Percentiles rank a stretch among this genome's conserved stretches.
phyloP scores from a whole-genome alignment of 2,329 filamentous ascomycete genomes.

The Aureobasidium sp. region DNA sequence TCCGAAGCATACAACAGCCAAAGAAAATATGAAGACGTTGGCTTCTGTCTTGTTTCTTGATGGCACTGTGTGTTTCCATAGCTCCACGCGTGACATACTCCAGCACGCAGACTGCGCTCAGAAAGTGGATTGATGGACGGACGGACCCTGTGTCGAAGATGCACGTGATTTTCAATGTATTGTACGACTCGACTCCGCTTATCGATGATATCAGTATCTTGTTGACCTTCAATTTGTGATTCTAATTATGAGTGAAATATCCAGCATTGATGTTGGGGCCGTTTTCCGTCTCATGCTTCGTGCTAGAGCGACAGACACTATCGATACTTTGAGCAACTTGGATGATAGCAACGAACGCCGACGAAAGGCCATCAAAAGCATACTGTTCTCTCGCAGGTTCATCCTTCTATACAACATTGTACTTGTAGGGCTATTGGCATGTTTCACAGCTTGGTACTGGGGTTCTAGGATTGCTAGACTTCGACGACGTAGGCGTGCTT shows the following conservation, averaged over 20 bases:
- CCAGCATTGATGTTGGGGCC: background rate
- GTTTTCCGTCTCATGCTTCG: background rate
- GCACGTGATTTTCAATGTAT: background rate
- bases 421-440: conserved; percentile 30
- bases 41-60: too few species aligned
- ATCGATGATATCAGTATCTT: background rate
- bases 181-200: background rate
- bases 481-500: conserved; percentile 16
- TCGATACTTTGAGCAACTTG: background rate
- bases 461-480: conserved; percentile 24
- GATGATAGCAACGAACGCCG: conserved; percentile 8
- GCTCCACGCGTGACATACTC: too few species aligned
- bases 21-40: too few species aligned
- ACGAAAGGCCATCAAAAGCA: conserved; percentile 28
- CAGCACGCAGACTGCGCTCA: too few species aligned
- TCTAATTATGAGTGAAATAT: background rate
- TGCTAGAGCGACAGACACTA: background rate
- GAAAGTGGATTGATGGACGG: background rate
- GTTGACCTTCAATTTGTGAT: background rate
- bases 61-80: too few species aligned
- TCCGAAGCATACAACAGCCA: too few species aligned
- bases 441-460: conserved; percentile 35
- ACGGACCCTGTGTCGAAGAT: background rate
- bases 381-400: conserved; percentile 34
- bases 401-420: conserved; percentile 36